Evolutionary conservation across 1,284 basidiomycete genomes (phyloP).

Genomic region (Ustilago sp.): DNA sequence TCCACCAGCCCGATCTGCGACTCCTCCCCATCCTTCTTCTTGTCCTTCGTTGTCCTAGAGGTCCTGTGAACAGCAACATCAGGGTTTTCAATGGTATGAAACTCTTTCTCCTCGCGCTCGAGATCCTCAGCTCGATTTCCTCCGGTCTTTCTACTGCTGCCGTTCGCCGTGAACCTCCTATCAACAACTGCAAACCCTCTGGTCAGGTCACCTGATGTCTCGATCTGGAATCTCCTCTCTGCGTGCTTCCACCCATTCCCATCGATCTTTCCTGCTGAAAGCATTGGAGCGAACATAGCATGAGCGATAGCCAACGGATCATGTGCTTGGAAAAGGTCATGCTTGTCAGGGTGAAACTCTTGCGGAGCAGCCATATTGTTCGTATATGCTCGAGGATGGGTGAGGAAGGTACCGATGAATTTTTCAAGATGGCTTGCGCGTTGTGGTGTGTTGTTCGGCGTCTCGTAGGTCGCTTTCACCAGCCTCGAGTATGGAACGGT

Average conservation of each 20-base stretch:
- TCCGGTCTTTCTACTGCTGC: conserved; percentile 47
- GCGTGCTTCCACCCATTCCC: conserved; percentile 41
- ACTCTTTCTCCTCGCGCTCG: conserved; percentile 8
- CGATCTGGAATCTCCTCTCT: conserved; percentile 55
- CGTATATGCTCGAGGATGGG: conserved; percentile 61
- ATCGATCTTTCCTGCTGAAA: conserved; percentile 5
- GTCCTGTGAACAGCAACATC: conserved; percentile 23
- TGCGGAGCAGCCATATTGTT: conserved; percentile 58
- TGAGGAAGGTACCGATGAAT: conserved; percentile 59
- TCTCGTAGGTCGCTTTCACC: conserved; percentile 47
- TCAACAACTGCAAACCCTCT: conserved; percentile 65
- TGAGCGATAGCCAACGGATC: conserved; percentile 67
- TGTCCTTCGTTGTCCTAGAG: neutral
- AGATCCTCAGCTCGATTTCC: conserved; percentile 43
- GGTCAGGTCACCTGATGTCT: conserved; percentile 59
- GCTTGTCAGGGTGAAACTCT: conserved; percentile 55
- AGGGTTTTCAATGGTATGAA: conserved; percentile 33
- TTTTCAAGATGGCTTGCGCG: conserved; percentile 34
- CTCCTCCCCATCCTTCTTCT: conserved; percentile 6
- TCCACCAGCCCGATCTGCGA: conserved; percentile 39
- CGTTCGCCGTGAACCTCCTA: conserved; percentile 33
- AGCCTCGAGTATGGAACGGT: conserved; percentile 60
- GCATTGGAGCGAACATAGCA: conserved; percentile 53
- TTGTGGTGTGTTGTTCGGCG: conserved; percentile 17
- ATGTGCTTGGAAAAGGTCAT: conserved; percentile 64